Percentiles rank a stretch among this genome's conserved stretches.
Evolutionary conservation across 1,139 yeast species (phyloP).

Genomic region (Yamadazyma atlantica): DNA sequence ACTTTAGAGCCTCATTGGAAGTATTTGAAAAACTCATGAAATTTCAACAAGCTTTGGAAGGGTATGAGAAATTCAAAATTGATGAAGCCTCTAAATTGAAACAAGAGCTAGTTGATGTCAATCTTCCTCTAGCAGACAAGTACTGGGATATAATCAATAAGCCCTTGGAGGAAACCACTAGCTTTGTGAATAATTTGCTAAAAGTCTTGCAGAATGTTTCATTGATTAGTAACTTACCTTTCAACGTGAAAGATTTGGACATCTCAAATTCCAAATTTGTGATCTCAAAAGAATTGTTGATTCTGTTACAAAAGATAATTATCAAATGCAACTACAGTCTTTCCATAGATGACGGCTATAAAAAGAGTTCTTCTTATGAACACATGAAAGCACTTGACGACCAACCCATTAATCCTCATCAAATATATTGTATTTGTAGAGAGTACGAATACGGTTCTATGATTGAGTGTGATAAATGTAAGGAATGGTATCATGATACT

Average conservation of each 20-base stretch:
- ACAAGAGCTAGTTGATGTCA: conserved; percentile 24
- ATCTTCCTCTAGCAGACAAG: conserved; percentile 22
- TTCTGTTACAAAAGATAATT: conserved; percentile 10
- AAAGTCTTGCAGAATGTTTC: not conserved
- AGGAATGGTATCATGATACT: conserved; percentile 76
- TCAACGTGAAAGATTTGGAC: not conserved
- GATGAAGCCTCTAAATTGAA: conserved; percentile 27
- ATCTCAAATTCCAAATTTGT: conserved; percentile 1
- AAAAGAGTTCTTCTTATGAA: conserved; percentile 25
- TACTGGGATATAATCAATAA: conserved; percentile 14
- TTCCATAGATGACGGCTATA: conserved; percentile 36
- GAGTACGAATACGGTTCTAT: conserved; percentile 66
- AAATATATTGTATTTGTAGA: conserved; percentile 68
- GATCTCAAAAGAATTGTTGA: conserved; percentile 8
- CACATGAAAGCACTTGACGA: conserved; percentile 12
- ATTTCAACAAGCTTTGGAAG: conserved; percentile 6
- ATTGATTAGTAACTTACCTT: not conserved
- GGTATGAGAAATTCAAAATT: conserved; percentile 14
- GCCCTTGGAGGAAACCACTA: conserved; percentile 24
- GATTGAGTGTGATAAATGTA: conserved; percentile 79
- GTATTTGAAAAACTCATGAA: conserved; percentile 11
- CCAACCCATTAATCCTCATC: conserved; percentile 13
- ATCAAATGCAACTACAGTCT: conserved; percentile 38
- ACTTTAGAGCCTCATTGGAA: conserved; percentile 15
- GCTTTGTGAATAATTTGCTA: conserved; percentile 37